Base-by-base conservation (phyloP, 73 alveolate species). In the Tetrahymena borealis region DNA sequence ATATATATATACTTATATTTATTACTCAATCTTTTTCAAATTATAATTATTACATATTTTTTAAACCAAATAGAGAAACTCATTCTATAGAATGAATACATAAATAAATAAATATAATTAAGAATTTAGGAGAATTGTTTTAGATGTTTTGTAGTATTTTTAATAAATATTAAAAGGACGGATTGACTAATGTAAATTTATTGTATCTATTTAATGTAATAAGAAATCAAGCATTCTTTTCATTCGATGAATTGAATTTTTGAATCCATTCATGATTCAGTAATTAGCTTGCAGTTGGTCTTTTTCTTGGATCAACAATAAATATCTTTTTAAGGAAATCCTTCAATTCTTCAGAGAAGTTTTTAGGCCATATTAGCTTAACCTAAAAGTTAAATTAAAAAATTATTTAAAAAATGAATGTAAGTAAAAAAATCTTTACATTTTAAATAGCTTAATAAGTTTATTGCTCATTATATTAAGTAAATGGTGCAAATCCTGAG, bases 401-500 rank as follows among this genome's bases (percentile, higher is more conserved):
- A n/a, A 60, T 3, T 60, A n/a, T 60, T 60, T 0, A 60, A 15
- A 24, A 15, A 1, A 60, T 0, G 10, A 0, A 18, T 1, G 0
- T n/a, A 60, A 20, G 10, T n/a, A n/a, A n/a, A 15, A 18, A 60
- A 60, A 60, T n/a, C n/a, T 60, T 60, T 60, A 60, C 85, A 60
- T 60, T 20, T 60, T 60, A 15, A 60, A 60, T 60, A 18, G 85
- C 85, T n/a, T 10, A 20, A 28, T 60, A 60, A 18, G 85, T 60
- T n/a, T 60, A 16, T 28, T 60, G 85, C n/a, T 60, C 85, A 20
- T 60, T 60, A 20, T 24, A 60, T 60, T 60, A 20, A 24, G 85
- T 60, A 91, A 98, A 98, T 32, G 99, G 99, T 16, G 99, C 98
- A 38, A 38, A 40, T 11, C 93, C 93, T 15, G 42, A 43, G 24